Percentiles rank a stretch among this genome's conserved stretches.
phyloP scores from a whole-genome alignment of 139 green algal species.

The Chlorella sp. region DNA sequence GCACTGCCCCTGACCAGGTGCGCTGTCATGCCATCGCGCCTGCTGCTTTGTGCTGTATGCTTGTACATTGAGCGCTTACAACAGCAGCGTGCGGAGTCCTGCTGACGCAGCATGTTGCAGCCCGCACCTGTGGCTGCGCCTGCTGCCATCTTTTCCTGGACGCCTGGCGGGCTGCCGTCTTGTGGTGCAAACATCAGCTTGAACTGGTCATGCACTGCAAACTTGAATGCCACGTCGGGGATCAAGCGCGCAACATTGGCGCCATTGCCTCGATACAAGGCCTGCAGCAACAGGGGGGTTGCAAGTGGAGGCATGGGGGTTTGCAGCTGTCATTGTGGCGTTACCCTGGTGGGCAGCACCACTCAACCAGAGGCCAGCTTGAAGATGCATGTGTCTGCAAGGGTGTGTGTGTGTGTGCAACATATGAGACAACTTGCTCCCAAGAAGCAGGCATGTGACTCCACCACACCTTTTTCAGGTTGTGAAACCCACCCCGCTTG shows the following conservation, averaged over 20 bases:
- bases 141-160: slow-evolving; percentile 43
- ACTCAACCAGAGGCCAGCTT: background rate
- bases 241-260: slow-evolving; percentile 50
- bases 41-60: too few species aligned
- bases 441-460: too few species aligned
- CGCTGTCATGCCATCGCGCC: too few species aligned
- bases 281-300: slow-evolving; percentile 19
- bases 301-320: background rate
- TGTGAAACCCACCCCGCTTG: too few species aligned
- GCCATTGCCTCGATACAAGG: slow-evolving; percentile 55
- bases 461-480: too few species aligned
- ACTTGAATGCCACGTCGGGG: slow-evolving; percentile 56
- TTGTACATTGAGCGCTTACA: too few species aligned
- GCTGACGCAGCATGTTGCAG: too few species aligned
- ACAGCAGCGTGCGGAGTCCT: too few species aligned
- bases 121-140: slow-evolving; percentile 40
- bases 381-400: background rate
- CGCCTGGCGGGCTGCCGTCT: slow-evolving; percentile 37
- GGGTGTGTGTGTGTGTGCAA: too few species aligned
- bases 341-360: too few species aligned
- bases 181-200: slow-evolving; percentile 48
- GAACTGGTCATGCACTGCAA: slow-evolving; percentile 44
- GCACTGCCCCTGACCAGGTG: too few species aligned
- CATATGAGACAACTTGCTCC: too few species aligned
- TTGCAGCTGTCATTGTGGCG: background rate